Conservation (phyloP, 2,329 filamentous ascomycete species). For the Hypoxylon sp. region DNA sequence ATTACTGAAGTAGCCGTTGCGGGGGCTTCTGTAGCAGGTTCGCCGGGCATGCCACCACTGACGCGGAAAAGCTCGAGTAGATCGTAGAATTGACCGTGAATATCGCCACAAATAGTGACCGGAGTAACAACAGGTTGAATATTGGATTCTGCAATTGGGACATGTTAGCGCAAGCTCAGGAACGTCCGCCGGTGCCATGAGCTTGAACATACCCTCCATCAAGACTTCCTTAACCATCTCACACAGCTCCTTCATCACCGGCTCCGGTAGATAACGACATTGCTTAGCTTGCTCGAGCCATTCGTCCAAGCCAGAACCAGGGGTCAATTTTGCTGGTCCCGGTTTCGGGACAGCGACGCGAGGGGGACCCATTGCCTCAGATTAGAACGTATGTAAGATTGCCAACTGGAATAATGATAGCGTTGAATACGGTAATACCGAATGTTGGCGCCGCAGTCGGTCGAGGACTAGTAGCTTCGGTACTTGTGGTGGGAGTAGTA, state of each 20-base stretch:
- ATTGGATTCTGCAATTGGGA: conserved; percentile 81
- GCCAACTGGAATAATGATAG: conserved; percentile 1
- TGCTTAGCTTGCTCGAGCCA: conserved; percentile 98
- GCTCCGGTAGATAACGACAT: conserved; percentile 95
- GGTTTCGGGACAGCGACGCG: conserved; percentile 81
- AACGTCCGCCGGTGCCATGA: background rate
- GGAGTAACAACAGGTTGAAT: conserved; percentile 98
- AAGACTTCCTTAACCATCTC: conserved; percentile 99
- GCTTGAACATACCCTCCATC: conserved; percentile 83
- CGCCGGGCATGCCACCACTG: conserved; percentile 95
- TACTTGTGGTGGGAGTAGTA: conserved; percentile 7
- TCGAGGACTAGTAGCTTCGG: background rate
- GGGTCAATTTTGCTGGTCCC: conserved; percentile 86
- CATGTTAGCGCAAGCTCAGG: conserved; percentile 21
- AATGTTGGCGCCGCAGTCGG: conserved; percentile 6
- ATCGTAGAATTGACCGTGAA: conserved; percentile 99
- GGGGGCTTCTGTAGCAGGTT: conserved; percentile 78
- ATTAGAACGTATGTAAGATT: conserved; percentile 5
- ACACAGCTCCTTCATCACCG: conserved; percentile 98
- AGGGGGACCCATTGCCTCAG: conserved; percentile 47
- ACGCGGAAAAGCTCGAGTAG: conserved; percentile 96
- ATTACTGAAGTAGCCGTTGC: conserved; percentile 81
- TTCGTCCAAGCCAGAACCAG: conserved; percentile 90
- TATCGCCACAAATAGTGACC: conserved; percentile 97
- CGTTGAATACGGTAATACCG: background rate